Conservation (phyloP, 2,329 filamentous ascomycete species). For the Phoma herbarum region DNA sequence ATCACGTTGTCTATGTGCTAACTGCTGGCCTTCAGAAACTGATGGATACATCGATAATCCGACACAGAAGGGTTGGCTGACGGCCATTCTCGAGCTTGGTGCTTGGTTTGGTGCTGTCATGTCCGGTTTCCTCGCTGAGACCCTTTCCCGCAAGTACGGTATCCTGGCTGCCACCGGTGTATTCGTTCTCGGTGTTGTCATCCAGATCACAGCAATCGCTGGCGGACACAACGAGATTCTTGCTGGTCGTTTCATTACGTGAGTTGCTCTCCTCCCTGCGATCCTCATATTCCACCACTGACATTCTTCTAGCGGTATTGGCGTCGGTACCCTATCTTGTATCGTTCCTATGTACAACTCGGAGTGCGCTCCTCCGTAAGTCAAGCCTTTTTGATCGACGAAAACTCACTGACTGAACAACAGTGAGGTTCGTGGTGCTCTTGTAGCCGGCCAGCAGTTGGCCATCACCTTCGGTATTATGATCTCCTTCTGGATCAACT, state of each 20-base stretch:
- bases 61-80: slow-evolving; percentile 59
- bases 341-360: slow-evolving; percentile 66
- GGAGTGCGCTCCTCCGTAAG: slow-evolving; percentile 59
- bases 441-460: slow-evolving; percentile 70
- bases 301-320: slow-evolving; percentile 59
- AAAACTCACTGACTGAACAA: slow-evolving; percentile 52
- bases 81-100: slow-evolving; percentile 76
- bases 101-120: slow-evolving; percentile 79
- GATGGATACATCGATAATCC: slow-evolving; percentile 49
- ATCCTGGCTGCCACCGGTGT: slow-evolving; percentile 71
- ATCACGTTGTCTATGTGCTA: neutral
- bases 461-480: slow-evolving; percentile 64
- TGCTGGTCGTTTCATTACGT: slow-evolving; percentile 75
- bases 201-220: slow-evolving; percentile 70
- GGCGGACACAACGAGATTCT: slow-evolving; percentile 69
- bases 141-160: slow-evolving; percentile 72
- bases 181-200: slow-evolving; percentile 74
- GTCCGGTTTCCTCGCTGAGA: slow-evolving; percentile 76
- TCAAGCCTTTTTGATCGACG: neutral
- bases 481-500: slow-evolving; percentile 47
- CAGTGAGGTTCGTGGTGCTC: slow-evolving; percentile 68
- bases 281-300: slow-evolving; percentile 32
- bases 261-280: slow-evolving; percentile 23
- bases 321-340: slow-evolving; percentile 73
- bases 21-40: slow-evolving; percentile 50